Evolutionary conservation across 73 alveolate species (phyloP).

Genomic region (Paramecium bursaria): DNA sequence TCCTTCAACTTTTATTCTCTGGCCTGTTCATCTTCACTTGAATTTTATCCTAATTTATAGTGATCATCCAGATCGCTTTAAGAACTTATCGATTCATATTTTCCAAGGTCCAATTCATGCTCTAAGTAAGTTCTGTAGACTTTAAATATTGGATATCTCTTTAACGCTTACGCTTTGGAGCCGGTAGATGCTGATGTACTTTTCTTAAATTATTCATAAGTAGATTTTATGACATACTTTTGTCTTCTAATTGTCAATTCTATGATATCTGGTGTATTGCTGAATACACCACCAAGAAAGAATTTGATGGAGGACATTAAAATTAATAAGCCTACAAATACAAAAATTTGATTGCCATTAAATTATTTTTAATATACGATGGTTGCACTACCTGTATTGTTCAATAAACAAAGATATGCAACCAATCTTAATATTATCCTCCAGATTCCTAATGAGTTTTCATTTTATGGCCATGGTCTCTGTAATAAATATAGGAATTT

Average conservation of each 20-base stretch:
- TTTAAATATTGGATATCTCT: slow-evolving; percentile 24
- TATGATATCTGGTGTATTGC: slow-evolving; percentile 8
- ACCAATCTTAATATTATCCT: not conserved
- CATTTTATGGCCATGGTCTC: slow-evolving; percentile 57
- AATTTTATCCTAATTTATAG: not conserved
- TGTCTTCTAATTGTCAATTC: not conserved
- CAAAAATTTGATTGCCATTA: not conserved
- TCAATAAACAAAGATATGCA: not conserved
- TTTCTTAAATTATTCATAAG: slow-evolving; percentile 8
- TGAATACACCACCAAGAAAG: not conserved
- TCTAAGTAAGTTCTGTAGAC: not conserved
- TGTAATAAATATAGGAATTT: not conserved
- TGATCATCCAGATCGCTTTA: slow-evolving; percentile 24
- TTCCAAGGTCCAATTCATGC: slow-evolving; percentile 1
- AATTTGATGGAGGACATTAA: slow-evolving; percentile 4
- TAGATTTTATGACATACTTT: slow-evolving; percentile 21
- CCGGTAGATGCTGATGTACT: not conserved
- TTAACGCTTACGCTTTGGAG: not conserved
- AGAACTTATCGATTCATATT: not conserved
- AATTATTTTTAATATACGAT: not conserved
- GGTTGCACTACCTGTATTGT: slow-evolving; percentile 5
- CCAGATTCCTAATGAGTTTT: slow-evolving; percentile 39
- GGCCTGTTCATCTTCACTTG: not conserved
- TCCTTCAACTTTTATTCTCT: not conserved
- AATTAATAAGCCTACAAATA: not conserved